Evolutionary conservation across 306 rosid genomes (phyloP), one percentile per base, ranked within the genome.

Genomic region (Albizia julibrissin): DNA sequence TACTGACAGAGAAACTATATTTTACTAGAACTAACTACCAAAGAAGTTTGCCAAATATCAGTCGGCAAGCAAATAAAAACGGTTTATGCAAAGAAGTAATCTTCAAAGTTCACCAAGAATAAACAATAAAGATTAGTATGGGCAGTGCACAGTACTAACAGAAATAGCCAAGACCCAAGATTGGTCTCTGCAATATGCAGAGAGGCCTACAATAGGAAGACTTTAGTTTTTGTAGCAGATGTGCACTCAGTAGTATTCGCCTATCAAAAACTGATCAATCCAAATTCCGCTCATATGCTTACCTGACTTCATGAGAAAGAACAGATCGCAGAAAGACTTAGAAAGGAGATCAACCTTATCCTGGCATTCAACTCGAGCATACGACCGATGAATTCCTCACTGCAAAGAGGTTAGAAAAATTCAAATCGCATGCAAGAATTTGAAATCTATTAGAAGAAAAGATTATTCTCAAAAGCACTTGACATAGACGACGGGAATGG

Each of bases 321-420:
- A 68, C 37, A 68, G 27, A 68, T 9, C 10, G 4, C 16, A 70
- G 54, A 70, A 43, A 58, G 27, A 43, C 19, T 75, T 39, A 61
- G 47, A 37, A 24, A 82, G 8, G 46, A 84, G 68, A 76, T 72
- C 34, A 84, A 92, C 75, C 75, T 71, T 71, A 71, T 93, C 84
- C 76, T 72, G 61, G 78, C 67, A 83, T 92, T 92, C 62, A 92
- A 87, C 76, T 87, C 92, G 80, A 85, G 58, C 75, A 71, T 71
- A 44, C 37, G 58, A 12, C 49, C 29, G 5, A 71, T 71, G 75
- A 71, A 71, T 43, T 43, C 37, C 58, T 71, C 75, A 8, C 76
- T 72, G 59, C 97, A 92, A 86, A 78, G 65, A 77, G 27, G 44
- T 21, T 34, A 71, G 42, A 82, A 43, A 11, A 40, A 69, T 69